A percentile compares a stretch with the other conserved stretches of the same genome.
Evolutionary conservation across 2,329 filamentous ascomycete genomes (phyloP).

Genomic region (Gnomoniopsis smithogilvyi): DNA sequence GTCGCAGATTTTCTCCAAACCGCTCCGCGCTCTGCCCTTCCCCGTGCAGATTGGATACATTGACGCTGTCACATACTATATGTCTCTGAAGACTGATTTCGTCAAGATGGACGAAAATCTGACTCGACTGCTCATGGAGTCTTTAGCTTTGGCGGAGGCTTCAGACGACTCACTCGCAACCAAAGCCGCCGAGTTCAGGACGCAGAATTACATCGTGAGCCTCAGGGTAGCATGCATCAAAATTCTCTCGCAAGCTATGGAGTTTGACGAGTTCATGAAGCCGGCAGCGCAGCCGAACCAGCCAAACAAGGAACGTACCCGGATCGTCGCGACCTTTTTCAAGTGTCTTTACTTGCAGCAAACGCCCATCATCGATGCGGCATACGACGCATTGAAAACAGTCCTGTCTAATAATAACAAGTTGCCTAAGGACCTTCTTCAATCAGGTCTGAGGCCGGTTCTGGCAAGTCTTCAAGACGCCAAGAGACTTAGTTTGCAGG

Average conservation of each 20-base stretch:
- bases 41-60: conserved; percentile 97
- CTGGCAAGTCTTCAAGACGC: conserved; percentile 94
- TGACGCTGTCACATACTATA: conserved; percentile 93
- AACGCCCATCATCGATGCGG: conserved; percentile 86
- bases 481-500: conserved; percentile 82
- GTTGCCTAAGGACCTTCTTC: conserved; percentile 89
- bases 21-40: conserved; percentile 87
- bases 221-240: conserved; percentile 91
- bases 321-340: conserved; percentile 95
- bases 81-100: conserved; percentile 84
- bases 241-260: conserved; percentile 88
- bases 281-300: conserved; percentile 38
- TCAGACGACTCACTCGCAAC: conserved; percentile 88
- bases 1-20: conserved; percentile 93
- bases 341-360: conserved; percentile 95
- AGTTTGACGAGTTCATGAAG: conserved; percentile 86
- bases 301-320: conserved; percentile 61
- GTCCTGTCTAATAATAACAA: conserved; percentile 88
- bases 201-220: conserved; percentile 90
- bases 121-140: conserved; percentile 88
- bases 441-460: conserved; percentile 92
- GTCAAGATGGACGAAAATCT: conserved; percentile 89
- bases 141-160: conserved; percentile 87
- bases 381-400: conserved; percentile 83
- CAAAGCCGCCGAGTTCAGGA: conserved; percentile 92